Conservation (phyloP, 73 alveolate genomes). For the Symbiodinium natans region DNA sequence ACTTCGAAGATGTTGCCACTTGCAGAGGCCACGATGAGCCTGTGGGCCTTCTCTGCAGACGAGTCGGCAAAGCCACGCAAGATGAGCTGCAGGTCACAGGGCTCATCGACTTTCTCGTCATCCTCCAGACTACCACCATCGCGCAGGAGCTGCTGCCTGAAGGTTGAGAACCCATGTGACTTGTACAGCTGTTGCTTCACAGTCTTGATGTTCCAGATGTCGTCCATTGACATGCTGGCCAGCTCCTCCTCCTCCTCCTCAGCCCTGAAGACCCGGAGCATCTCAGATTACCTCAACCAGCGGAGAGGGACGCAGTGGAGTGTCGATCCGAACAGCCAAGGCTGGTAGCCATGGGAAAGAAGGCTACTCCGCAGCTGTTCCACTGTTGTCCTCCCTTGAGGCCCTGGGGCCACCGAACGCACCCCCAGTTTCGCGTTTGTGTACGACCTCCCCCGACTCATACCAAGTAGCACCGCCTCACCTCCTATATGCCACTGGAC, state of each 20-base stretch:
- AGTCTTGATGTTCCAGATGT: neutral
- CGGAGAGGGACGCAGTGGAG: too few relatives aligned
- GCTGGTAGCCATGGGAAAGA: too few relatives aligned
- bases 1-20: conserved; percentile 1
- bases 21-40: neutral
- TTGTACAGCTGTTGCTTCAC: neutral
- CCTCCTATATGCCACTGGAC: too few relatives aligned
- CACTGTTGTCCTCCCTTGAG: too few relatives aligned
- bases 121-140: neutral
- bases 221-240: neutral
- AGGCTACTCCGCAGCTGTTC: too few relatives aligned
- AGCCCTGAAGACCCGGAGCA: neutral
- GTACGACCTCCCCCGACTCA: too few relatives aligned
- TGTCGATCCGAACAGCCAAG: too few relatives aligned
- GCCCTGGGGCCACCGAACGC: too few relatives aligned
- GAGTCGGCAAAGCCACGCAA: neutral
- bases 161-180: neutral
- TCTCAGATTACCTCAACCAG: too few relatives aligned
- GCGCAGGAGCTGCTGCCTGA: neutral
- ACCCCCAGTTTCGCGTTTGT: too few relatives aligned
- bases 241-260: neutral
- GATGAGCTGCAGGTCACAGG: neutral
- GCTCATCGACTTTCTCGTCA: neutral
- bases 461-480: too few relatives aligned
- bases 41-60: neutral